These are phyloP conservation scores for Camptophora hylomeconis DNA, from an alignment of 2,329 filamentous ascomycete genomes.

Conservation along the genomic window DNA sequence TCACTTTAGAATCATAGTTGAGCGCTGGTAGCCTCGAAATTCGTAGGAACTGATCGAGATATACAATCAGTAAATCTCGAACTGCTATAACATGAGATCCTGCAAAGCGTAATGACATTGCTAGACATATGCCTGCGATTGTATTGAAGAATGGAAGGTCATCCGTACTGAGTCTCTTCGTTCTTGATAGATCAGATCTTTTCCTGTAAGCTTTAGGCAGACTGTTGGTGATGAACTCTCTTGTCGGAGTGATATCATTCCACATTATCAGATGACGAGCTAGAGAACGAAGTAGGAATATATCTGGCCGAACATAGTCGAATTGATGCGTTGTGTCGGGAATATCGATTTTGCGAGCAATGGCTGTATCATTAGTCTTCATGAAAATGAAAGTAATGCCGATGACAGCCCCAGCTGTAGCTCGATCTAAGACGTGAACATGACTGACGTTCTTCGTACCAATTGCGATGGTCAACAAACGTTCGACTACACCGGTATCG, in stretches of 20 bases:
- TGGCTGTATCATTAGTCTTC: slow-evolving; percentile 79
- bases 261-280: slow-evolving; percentile 88
- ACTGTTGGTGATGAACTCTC: slow-evolving; percentile 62
- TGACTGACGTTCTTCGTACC: slow-evolving; percentile 82
- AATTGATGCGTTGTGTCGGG: slow-evolving; percentile 84
- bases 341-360: slow-evolving; percentile 85
- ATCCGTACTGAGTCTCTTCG: slow-evolving; percentile 56
- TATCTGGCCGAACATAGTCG: slow-evolving; percentile 87
- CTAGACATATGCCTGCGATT: slow-evolving; percentile 66
- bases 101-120: slow-evolving; percentile 57
- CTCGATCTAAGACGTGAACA: slow-evolving; percentile 84
- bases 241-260: slow-evolving; percentile 62
- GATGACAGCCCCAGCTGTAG: slow-evolving; percentile 83
- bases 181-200: slow-evolving; percentile 46
- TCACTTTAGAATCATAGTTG: slow-evolving; percentile 72
- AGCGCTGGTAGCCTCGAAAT: slow-evolving; percentile 52
- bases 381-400: slow-evolving; percentile 88
- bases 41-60: slow-evolving; percentile 75
- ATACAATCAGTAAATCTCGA: slow-evolving; percentile 68
- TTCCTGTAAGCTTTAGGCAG: slow-evolving; percentile 58
- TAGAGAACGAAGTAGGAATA: slow-evolving; percentile 78
- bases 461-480: slow-evolving; percentile 72
- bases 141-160: slow-evolving; percentile 93
- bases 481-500: slow-evolving; percentile 86
- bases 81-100: slow-evolving; percentile 58